Percentiles rank a stretch among this genome's conserved stretches.
These are phyloP conservation scores for Mediolabrus comicus DNA, from an alignment of 108 stramenopile species.

Conservation along the genomic window DNA sequence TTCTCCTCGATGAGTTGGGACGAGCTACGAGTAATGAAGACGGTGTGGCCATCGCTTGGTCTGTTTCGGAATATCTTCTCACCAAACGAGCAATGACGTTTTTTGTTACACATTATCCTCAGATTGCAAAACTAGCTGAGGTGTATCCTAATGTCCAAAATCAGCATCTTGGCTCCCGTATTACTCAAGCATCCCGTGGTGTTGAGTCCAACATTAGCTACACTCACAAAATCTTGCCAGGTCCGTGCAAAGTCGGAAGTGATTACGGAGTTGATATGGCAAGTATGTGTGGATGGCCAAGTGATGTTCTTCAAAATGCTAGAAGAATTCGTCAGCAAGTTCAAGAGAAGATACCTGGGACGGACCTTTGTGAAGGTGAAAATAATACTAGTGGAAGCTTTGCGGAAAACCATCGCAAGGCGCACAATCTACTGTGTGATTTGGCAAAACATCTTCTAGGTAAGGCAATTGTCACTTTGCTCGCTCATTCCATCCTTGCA, in stretches of 20 bases:
- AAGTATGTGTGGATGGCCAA: slow-evolving; percentile 79
- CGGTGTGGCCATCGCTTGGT: slow-evolving; percentile 89
- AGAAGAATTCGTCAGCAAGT: slow-evolving; percentile 36
- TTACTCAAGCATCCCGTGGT: slow-evolving; percentile 26
- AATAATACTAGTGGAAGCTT: slow-evolving; percentile 5
- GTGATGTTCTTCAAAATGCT: slow-evolving; percentile 50
- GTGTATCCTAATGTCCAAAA: slow-evolving; percentile 80
- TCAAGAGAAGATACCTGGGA: slow-evolving; percentile 49
- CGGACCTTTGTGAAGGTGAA: slow-evolving; percentile 30
- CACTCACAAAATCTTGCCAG: slow-evolving; percentile 72
- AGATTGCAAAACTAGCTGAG: slow-evolving; percentile 62
- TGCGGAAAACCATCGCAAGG: slow-evolving; percentile 38
- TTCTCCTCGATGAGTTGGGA: slow-evolving; percentile 95
- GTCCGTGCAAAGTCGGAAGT: slow-evolving; percentile 61
- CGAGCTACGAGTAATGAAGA: slow-evolving; percentile 95
- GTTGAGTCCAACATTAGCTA: slow-evolving; percentile 60
- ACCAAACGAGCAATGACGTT: slow-evolving; percentile 79
- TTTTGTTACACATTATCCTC: slow-evolving; percentile 90
- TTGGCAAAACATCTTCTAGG: slow-evolving; percentile 44
- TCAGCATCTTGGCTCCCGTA: slow-evolving; percentile 67
- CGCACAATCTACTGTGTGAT: slow-evolving; percentile 45
- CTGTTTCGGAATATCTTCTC: slow-evolving; percentile 77
- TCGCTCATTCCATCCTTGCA: too few relatives aligned
- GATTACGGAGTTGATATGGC: slow-evolving; percentile 91
- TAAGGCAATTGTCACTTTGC: too few relatives aligned